A percentile compares a stretch with the other conserved stretches of the same genome.
Evolutionary conservation across 345 rosid species (phyloP).

Genomic region (Gossypium anomalum): DNA sequence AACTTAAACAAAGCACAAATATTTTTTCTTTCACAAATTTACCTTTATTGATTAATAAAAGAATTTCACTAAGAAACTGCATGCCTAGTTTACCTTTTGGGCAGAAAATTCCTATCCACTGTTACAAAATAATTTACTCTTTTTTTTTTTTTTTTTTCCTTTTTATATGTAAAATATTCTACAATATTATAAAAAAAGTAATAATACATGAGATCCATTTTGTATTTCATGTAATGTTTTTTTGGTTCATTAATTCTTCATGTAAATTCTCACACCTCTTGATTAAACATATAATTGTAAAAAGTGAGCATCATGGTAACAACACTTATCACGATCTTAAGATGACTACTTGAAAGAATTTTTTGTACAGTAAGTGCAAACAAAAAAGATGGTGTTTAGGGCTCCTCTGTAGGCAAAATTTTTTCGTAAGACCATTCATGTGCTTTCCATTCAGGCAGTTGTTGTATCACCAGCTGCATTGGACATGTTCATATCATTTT

Average conservation of each 20-base stretch:
- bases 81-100: neutral
- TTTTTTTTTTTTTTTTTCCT: too few species aligned
- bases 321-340: neutral
- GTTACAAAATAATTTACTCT: too few species aligned
- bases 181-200: too few species aligned
- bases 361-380: neutral
- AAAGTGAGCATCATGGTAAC: neutral
- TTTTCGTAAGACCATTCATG: constrained; percentile 75
- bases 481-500: neutral
- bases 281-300: too few species aligned
- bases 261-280: too few species aligned
- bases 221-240: too few species aligned
- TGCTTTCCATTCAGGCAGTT: constrained; percentile 90
- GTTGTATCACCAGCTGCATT: constrained; percentile 77
- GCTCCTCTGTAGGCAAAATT: neutral
- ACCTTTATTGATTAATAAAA: neutral
- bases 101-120: constrained; percentile 64
- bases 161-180: too few species aligned
- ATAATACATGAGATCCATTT: too few species aligned
- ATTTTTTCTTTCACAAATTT: neutral
- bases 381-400: neutral
- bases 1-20: neutral
- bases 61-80: neutral
- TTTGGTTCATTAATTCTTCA: too few species aligned
- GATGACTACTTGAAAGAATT: neutral